Evolutionary conservation across 1,284 basidiomycete species (phyloP), one percentile per base, ranked within the genome.

Genomic region (Moesziomyces sp.): DNA sequence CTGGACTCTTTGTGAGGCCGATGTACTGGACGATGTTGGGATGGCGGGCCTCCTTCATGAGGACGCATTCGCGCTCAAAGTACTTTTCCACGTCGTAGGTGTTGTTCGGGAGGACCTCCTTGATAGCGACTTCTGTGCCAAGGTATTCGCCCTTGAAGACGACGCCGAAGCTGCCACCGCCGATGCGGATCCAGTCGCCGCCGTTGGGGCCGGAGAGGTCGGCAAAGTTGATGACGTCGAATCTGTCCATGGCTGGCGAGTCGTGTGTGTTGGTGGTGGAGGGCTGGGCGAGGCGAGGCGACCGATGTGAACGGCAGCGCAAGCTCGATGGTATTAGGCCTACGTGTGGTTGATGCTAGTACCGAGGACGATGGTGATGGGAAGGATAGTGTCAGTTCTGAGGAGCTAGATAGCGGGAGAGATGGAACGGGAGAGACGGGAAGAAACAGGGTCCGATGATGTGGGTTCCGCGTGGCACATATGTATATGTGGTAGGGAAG

Each of bases 1-100:
- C 87, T 14, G 94, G 93, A 4, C 92, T 93, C 49, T 91, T 91
- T 52, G 92, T 94, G 58, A 99, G 89, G 16, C 96, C 96, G 50
- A 98, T 91, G 86, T 95, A 97, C 53, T 94, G 89, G 42, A 95
- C 93, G 74, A 96, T 94, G 83, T 97, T 96, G 16, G 93, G 93
- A 85, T 96, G 93, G 51, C 94, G 88, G 24, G 90, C 89, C 85
- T 93, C 92, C 87, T 93, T 93, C 93, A 97, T 95, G 46, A 98
- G 89, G 30, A 93, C 89, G 91, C 94, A 97, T 87, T 99, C 96
- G 38, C 96, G 89, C 82, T 96, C 93, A 85, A 98, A 97, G 86
- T 98, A 98, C 86, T 99, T 99, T 80, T 91, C 89, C 26, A 97
- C 86, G 79, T 96, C 93, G 85, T 97, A 96, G 74, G 92, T 92